Evolutionary conservation across 495 filamentous ascomycete species (phyloP).

Genomic region (Gamarada debralockiae): DNA sequence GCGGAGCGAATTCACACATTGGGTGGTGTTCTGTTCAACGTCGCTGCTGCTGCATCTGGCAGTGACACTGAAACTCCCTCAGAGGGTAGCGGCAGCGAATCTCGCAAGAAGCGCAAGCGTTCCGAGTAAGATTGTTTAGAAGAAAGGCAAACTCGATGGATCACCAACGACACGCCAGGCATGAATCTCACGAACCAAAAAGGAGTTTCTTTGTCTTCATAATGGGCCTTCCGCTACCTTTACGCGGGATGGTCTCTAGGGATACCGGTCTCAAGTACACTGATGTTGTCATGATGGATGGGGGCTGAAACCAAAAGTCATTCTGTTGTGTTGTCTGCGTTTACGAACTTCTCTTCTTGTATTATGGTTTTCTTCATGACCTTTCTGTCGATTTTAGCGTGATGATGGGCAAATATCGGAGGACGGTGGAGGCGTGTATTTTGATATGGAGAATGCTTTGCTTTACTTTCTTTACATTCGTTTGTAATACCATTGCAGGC

Average conservation of each 20-base stretch:
- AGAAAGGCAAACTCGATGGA: neutral
- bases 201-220: slow-evolving; percentile 10
- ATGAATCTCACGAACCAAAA: slow-evolving; percentile 19
- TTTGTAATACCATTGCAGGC: slow-evolving; percentile 46
- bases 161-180: slow-evolving; percentile 4
- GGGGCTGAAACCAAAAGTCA: slow-evolving; percentile 23
- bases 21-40: slow-evolving; percentile 73
- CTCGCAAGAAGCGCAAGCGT: slow-evolving; percentile 78
- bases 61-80: slow-evolving; percentile 48
- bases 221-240: slow-evolving; percentile 11
- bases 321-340: slow-evolving; percentile 9
- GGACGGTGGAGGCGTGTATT: slow-evolving; percentile 16
- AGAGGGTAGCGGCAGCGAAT: slow-evolving; percentile 43
- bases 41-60: slow-evolving; percentile 63
- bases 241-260: slow-evolving; percentile 15
- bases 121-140: slow-evolving; percentile 33
- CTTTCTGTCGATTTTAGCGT: slow-evolving; percentile 25
- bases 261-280: slow-evolving; percentile 12
- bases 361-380: slow-evolving; percentile 18
- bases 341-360: slow-evolving; percentile 21
- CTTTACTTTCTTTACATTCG: slow-evolving; percentile 45
- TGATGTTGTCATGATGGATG: slow-evolving; percentile 24
- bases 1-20: slow-evolving; percentile 54
- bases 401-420: slow-evolving; percentile 16
- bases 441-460: slow-evolving; percentile 16